Evolutionary conservation across 1,284 basidiomycete genomes (phyloP).

Genomic region (Vanrija sp.): DNA sequence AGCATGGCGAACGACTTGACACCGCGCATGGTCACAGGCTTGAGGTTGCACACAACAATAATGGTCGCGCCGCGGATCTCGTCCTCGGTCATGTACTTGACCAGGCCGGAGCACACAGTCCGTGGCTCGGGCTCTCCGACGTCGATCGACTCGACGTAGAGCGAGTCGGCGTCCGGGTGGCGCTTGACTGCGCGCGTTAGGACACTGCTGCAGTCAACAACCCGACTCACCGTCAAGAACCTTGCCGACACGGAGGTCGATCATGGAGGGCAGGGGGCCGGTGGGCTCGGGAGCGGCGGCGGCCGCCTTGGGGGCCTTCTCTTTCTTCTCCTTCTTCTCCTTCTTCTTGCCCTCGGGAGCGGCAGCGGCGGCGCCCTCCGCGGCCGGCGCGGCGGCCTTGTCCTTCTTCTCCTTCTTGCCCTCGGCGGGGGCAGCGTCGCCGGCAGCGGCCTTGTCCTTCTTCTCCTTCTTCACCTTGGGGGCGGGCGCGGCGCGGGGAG

Average conservation of each 20-base stretch:
- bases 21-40: conserved; percentile 92
- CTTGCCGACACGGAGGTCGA: conserved; percentile 84
- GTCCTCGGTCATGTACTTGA: conserved; percentile 91
- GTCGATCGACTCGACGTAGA: conserved; percentile 91
- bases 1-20: conserved; percentile 97
- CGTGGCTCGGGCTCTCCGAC: conserved; percentile 86
- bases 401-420: conserved; percentile 34
- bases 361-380: conserved; percentile 18
- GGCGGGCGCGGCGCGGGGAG: conserved; percentile 65
- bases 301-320: conserved; percentile 34
- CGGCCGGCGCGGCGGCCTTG: conserved; percentile 28
- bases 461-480: conserved; percentile 69
- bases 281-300: conserved; percentile 58
- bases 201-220: neutral
- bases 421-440: conserved; percentile 28
- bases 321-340: conserved; percentile 56
- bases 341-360: conserved; percentile 47
- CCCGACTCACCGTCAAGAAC: conserved; percentile 72
- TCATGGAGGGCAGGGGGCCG: conserved; percentile 84
- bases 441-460: conserved; percentile 52
- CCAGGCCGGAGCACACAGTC: conserved; percentile 90
- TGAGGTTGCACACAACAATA: conserved; percentile 85
- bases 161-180: conserved; percentile 88
- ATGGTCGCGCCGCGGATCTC: conserved; percentile 81
- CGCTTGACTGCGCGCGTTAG: conserved; percentile 63